Evolutionary conservation across 2,329 filamentous ascomycete species (phyloP).

Genomic region (Tolypocladium endophyticum): DNA sequence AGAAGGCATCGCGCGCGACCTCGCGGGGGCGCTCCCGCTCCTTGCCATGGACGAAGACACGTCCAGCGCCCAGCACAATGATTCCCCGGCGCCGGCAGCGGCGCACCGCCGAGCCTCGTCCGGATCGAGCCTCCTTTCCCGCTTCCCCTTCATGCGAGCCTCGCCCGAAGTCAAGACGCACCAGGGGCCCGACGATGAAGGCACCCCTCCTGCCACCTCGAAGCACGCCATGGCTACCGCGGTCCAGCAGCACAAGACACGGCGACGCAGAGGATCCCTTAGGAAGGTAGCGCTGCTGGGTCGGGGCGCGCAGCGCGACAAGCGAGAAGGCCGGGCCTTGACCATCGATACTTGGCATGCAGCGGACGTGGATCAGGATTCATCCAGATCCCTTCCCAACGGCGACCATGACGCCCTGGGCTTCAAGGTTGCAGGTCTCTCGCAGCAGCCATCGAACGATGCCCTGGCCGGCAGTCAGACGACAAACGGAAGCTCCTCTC

Average conservation of each 20-base stretch:
- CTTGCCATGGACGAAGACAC: slow-evolving; percentile 4
- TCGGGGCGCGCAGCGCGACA: slow-evolving; percentile 54
- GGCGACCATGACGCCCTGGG: slow-evolving; percentile 27
- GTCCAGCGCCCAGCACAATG: not conserved
- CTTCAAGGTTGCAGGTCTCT: slow-evolving; percentile 35
- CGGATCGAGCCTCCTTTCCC: slow-evolving; percentile 53
- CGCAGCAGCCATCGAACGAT: slow-evolving; percentile 35
- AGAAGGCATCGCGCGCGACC: not conserved
- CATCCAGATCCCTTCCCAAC: slow-evolving; percentile 7
- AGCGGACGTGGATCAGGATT: slow-evolving; percentile 9
- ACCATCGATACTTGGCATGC: slow-evolving; percentile 29
- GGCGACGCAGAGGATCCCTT: slow-evolving; percentile 73
- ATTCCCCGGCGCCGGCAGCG: slow-evolving; percentile 6
- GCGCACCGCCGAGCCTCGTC: slow-evolving; percentile 39
- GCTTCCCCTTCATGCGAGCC: slow-evolving; percentile 56
- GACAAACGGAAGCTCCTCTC: slow-evolving; percentile 9
- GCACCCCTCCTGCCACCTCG: slow-evolving; percentile 5
- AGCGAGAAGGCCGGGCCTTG: slow-evolving; percentile 38
- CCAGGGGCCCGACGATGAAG: slow-evolving; percentile 22
- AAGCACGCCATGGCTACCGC: slow-evolving; percentile 17
- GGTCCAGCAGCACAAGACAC: slow-evolving; percentile 36
- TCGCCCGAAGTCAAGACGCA: slow-evolving; percentile 18
- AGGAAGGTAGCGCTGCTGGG: slow-evolving; percentile 79
- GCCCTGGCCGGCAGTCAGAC: slow-evolving; percentile 27
- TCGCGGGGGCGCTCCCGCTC: not conserved